Percentiles rank a stretch among this genome's conserved stretches.
Conservation (phyloP, 768 basidiomycete species). For the Pleurotus cornucopiae region DNA sequence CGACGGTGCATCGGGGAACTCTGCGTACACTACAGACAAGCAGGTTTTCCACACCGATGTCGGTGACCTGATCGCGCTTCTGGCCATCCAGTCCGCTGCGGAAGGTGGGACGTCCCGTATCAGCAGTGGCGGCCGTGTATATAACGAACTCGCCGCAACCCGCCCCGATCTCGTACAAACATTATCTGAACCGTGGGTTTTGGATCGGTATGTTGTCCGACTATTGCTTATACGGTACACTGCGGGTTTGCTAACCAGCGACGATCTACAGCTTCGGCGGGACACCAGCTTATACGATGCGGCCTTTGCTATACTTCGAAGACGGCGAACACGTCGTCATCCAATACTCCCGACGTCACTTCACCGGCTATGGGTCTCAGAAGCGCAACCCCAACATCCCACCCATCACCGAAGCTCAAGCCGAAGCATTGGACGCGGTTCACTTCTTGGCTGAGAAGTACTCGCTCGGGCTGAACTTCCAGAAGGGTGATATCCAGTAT, state of each 20-base stretch:
- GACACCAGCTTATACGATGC: constrained; percentile 9
- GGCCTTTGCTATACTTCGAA: constrained; percentile 14
- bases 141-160: constrained; percentile 42
- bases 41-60: constrained; percentile 48
- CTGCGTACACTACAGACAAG: constrained; percentile 45
- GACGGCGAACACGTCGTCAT: constrained; percentile 13
- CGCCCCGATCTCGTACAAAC: constrained; percentile 39
- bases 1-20: constrained; percentile 36
- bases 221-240: background rate
- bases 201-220: constrained; percentile 28
- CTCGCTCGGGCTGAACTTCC: constrained; percentile 15
- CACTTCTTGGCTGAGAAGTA: constrained; percentile 17
- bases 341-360: constrained; percentile 17
- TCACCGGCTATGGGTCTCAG: constrained; percentile 13
- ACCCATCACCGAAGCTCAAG: constrained; percentile 18
- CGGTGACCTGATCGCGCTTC: constrained; percentile 40
- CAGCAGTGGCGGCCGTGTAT: constrained; percentile 37
- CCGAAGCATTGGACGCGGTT: constrained; percentile 16
- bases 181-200: constrained; percentile 36
- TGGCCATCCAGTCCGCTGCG: constrained; percentile 36
- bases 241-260: background rate
- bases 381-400: constrained; percentile 13
- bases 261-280: constrained; percentile 11
- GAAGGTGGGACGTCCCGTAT: constrained; percentile 42
- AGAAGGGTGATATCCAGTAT: constrained; percentile 18